phyloP scores from a whole-genome alignment of 371 early-diverging fungal species.

The Rhizopus sp. region DNA sequence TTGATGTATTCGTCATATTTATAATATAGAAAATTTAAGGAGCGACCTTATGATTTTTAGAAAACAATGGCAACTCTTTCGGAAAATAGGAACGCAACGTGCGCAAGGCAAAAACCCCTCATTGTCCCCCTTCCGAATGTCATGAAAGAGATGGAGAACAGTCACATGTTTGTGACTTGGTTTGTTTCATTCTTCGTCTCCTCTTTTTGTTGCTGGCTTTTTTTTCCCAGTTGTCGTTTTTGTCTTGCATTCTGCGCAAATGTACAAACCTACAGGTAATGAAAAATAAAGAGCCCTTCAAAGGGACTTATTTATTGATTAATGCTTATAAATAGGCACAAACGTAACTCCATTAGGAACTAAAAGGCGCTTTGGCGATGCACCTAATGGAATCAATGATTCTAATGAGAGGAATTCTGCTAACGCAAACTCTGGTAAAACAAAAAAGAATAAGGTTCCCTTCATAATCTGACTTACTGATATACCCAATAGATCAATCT shows the following conservation, averaged over 20 bases:
- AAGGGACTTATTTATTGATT: too few species aligned
- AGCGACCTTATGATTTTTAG: too few species aligned
- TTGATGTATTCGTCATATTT: too few species aligned
- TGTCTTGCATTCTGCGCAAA: conserved; percentile 1
- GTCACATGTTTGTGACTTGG: background rate
- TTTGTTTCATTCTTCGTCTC: background rate
- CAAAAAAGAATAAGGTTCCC: background rate
- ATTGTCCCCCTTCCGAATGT: too few species aligned
- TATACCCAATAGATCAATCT: background rate
- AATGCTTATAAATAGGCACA: conserved; percentile 30
- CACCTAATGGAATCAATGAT: conserved; percentile 6
- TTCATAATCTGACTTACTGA: background rate
- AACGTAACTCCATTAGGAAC: conserved; percentile 50
- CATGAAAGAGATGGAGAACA: background rate
- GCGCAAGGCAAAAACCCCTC: too few species aligned
- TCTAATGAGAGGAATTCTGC: background rate
- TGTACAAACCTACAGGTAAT: conserved; percentile 32
- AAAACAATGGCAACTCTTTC: too few species aligned
- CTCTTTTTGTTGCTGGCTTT: background rate
- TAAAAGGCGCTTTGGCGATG: conserved; percentile 38
- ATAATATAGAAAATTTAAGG: too few species aligned
- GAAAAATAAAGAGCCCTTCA: too few species aligned
- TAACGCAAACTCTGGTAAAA: background rate
- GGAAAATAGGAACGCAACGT: too few species aligned
- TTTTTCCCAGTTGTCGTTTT: conserved; percentile 1